Evolutionary conservation across 2,329 filamentous ascomycete species (phyloP), one percentile per base, ranked within the genome.

Genomic region (Didymella keratinophila): DNA sequence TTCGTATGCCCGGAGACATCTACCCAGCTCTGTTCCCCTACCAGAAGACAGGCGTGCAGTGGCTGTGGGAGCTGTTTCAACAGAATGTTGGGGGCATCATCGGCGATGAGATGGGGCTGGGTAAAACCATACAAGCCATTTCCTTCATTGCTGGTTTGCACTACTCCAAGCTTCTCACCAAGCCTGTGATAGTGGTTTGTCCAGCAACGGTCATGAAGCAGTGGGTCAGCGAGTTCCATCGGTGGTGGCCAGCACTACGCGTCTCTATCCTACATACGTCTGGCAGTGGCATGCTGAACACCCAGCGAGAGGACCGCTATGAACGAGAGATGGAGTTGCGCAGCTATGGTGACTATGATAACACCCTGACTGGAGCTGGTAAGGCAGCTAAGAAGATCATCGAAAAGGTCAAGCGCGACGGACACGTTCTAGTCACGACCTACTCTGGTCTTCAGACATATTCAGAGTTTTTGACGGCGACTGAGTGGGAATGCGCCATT

Each of bases 171-270:
- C 91, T 88, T 70, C 84, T 98, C 21, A 86, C 85, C 21, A 92
- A 92, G 59, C 95, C 95, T 0, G 88, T 96, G 42, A 92, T 99
- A 59, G 86, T 99, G 8, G 93, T 99, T 4, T 93, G 93, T 49
- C 95, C 95, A 2, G 94, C 94, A 3, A 99, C 95, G 0, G 90
- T 99, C 23, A 89, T 99, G 80, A 90, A 92, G 61, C 95, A 99
- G 75, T 99, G 95, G 95, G 95, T 97, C 12, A 96, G 96, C 64
- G 95, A 99, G 72, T 98, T 99, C 68, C 96, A 99, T 78, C 88
- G 89, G 12, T 99, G 96, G 96, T 99, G 96, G 96, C 95, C 95
- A n/a, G 89, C 95, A n/a, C 82, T 99, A 30, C 87, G 96, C 41
- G 95, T 99, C 5, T 96, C 93, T 0, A 98, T 99, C 61, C 77